phyloP scores from a whole-genome alignment of 169 alveolate species.

The Perkinsus marinus region DNA sequence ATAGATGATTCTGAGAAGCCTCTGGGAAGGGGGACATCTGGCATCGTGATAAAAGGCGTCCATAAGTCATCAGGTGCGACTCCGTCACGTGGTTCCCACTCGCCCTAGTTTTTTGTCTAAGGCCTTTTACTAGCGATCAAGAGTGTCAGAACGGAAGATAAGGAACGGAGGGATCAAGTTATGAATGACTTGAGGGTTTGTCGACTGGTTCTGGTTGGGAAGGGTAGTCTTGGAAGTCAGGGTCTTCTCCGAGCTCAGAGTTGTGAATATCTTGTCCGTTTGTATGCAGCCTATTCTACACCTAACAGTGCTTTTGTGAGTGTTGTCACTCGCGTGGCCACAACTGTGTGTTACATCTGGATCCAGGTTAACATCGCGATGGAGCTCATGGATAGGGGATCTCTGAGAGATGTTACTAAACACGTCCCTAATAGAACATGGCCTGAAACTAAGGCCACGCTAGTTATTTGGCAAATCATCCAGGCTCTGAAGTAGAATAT shows the following conservation, averaged over 20 bases:
- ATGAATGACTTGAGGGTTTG: background rate
- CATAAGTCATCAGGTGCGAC: background rate
- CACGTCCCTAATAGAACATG: constrained; percentile 29
- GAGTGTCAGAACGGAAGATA: background rate
- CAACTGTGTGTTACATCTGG: background rate
- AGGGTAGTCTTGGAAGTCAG: background rate
- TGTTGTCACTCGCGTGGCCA: background rate
- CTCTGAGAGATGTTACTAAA: constrained; percentile 47
- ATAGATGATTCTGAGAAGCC: background rate
- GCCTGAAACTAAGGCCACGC: constrained; percentile 45
- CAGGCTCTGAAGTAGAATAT: background rate
- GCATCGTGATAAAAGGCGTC: constrained; percentile 1
- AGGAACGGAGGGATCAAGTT: background rate
- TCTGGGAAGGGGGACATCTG: constrained; percentile 1
- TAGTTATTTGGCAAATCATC: background rate
- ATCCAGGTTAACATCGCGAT: constrained; percentile 42
- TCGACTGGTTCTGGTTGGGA: too few species aligned
- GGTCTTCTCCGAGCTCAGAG: background rate
- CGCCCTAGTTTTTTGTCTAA: background rate
- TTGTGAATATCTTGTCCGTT: background rate
- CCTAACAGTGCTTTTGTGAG: constrained; percentile 38
- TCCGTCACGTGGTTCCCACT: background rate
- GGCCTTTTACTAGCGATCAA: background rate
- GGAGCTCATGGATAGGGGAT: constrained; percentile 71
- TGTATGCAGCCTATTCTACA: background rate